Base-by-base conservation (phyloP, 106 monocot genomes). In the Platanthera zijinensis region DNA sequence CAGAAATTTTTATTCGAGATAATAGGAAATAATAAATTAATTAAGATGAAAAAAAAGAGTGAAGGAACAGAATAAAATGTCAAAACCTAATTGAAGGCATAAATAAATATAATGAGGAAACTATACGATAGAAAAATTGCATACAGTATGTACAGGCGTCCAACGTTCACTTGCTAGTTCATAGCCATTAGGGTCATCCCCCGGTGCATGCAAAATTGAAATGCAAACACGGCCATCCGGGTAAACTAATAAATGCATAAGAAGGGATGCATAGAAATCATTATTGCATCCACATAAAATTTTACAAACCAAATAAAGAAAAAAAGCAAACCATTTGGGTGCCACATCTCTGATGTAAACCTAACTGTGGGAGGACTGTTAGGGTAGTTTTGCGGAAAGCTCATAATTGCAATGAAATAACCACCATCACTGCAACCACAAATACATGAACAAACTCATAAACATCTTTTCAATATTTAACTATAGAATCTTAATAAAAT, bases 101-200 rank as follows among this genome's bases (percentile, higher is more conserved):
- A 17, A 59, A 17, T 18, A 59, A 59, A 59, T 14, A 14, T 14
- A 59, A 59, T 18, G 59, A 59, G 17, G 19, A 59, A 17, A 15
- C 11, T 18, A 59, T 12, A 52, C 7, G 10, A 52, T 52, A 52
- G 52, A 18, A 5, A 59, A 59, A 5, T 17, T 17, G 5, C 10
- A 47, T 89, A 93, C 93, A 30, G 90, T 93, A 59, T 93, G 93
- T 10, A 93, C 93, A 75, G 93, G 93, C 67, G 88, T 86, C 93
- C 93, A 93, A 1, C 90, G 87, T 71, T 93, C 90, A 78, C 93
- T 93, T 77, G 93, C 93, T 80, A 93, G 93, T 69, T 93, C 90
- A 84, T 93, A 93, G 5, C 90, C 90, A 79, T 81, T 90, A 10
- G 90, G 93, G 57, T 93, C 93, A 46, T 93, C 93, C 32, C 93